Evolutionary conservation across 371 early-diverging fungal genomes (phyloP).

Genomic region (Mucor velutinosus): DNA sequence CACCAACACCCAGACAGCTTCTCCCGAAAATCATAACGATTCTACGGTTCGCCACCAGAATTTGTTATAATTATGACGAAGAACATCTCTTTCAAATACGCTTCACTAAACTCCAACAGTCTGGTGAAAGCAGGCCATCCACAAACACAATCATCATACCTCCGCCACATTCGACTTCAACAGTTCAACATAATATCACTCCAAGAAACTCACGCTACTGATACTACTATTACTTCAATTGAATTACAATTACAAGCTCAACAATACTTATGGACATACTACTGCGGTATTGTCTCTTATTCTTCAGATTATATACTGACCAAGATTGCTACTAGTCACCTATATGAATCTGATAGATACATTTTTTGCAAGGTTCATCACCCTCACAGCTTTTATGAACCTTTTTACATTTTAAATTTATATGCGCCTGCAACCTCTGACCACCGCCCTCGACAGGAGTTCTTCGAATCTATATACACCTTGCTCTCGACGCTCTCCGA

Average conservation of each 20-base stretch:
- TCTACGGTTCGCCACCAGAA: too few relatives aligned
- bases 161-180: slow-evolving; percentile 8
- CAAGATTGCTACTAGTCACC: too few relatives aligned
- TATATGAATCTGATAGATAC: too few relatives aligned
- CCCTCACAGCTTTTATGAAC: slow-evolving; percentile 4
- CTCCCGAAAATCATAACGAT: too few relatives aligned
- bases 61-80: too few relatives aligned
- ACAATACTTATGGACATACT: too few relatives aligned
- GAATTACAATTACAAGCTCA: neutral
- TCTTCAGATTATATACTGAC: too few relatives aligned
- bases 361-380: slow-evolving; percentile 1
- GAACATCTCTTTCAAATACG: too few relatives aligned
- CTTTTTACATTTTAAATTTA: slow-evolving; percentile 1
- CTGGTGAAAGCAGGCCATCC: neutral
- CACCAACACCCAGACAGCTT: too few relatives aligned
- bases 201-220: slow-evolving; percentile 9
- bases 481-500: neutral
- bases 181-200: slow-evolving; percentile 1
- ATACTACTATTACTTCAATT: neutral
- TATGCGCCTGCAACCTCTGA: slow-evolving; percentile 11
- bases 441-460: neutral
- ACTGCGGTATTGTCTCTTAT: too few relatives aligned
- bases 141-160: slow-evolving; percentile 6
- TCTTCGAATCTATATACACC: neutral
- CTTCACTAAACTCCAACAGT: too few relatives aligned